A percentile compares a stretch with the other conserved stretches of the same genome.
These are phyloP conservation scores for Casuarina equisetifolia DNA, from an alignment of 306 rosid species.

Conservation along the genomic window DNA sequence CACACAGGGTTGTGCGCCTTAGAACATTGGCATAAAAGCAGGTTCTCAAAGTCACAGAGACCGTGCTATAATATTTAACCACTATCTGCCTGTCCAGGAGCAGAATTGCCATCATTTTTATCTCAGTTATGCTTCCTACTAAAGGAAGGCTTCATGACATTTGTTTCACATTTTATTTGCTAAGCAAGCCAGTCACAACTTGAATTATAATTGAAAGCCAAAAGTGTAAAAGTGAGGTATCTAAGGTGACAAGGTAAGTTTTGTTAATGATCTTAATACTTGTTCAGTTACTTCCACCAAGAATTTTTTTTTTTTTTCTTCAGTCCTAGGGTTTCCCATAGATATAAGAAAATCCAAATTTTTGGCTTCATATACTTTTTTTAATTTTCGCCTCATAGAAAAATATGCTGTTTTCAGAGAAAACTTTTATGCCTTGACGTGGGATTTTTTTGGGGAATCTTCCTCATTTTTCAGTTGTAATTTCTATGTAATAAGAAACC, in stretches of 20 bases:
- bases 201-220: background rate
- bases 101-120: background rate
- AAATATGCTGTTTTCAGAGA: background rate
- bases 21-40: background rate
- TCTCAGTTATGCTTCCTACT: background rate
- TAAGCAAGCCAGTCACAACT: background rate
- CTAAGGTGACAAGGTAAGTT: background rate
- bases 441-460: background rate
- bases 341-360: background rate
- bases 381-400: background rate
- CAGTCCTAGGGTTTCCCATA: background rate
- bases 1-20: background rate
- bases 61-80: background rate
- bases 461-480: slow-evolving; percentile 7
- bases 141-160: background rate
- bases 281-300: background rate
- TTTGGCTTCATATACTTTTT: background rate
- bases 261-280: background rate
- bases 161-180: no score
- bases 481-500: background rate
- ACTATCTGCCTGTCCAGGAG: background rate
- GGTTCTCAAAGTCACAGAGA: slow-evolving; percentile 1
- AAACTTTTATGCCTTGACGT: background rate
- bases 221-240: background rate
- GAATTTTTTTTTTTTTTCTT: background rate